A percentile compares a stretch with the other conserved stretches of the same genome.
Conservation (phyloP, 345 rosid genomes). For the Salix purpurea region DNA sequence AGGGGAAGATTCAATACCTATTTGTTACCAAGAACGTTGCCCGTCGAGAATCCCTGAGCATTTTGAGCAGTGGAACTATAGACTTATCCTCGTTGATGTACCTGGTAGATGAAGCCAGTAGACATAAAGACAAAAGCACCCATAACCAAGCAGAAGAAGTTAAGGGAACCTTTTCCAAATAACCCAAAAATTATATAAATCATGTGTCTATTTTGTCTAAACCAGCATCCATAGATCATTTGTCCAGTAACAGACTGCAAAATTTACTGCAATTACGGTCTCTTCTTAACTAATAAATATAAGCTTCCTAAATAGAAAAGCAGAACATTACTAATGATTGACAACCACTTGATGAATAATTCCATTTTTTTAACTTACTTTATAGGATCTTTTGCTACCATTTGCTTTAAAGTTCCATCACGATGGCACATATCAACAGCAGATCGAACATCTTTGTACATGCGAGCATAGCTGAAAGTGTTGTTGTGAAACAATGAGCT, state of each 20-base stretch:
- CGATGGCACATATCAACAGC: slow-evolving; percentile 99
- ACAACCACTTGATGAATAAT: not conserved
- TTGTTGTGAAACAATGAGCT: too few species aligned
- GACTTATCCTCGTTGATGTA: slow-evolving; percentile 75
- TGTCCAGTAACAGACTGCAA: too few species aligned
- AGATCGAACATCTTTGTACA: slow-evolving; percentile 93
- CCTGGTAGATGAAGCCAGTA: slow-evolving; percentile 31
- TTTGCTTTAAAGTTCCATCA: slow-evolving; percentile 92
- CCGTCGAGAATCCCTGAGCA: slow-evolving; percentile 92
- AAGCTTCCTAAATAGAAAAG: too few species aligned
- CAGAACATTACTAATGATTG: too few species aligned
- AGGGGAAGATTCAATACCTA: slow-evolving; percentile 42
- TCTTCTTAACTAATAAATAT: too few species aligned
- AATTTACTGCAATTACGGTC: too few species aligned
- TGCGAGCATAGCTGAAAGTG: slow-evolving; percentile 55
- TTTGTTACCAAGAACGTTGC: slow-evolving; percentile 95
- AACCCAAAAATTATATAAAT: too few species aligned
- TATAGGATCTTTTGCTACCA: slow-evolving; percentile 88
- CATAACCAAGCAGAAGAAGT: not conserved
- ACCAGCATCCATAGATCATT: too few species aligned
- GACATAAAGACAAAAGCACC: not conserved
- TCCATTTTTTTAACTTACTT: slow-evolving; percentile 24
- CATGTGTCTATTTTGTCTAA: too few species aligned
- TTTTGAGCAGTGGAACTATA: slow-evolving; percentile 78
- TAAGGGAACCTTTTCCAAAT: not conserved